Evolutionary conservation across 176 grass and related monocot species (phyloP).

Genomic region (Oryza glumipatula): DNA sequence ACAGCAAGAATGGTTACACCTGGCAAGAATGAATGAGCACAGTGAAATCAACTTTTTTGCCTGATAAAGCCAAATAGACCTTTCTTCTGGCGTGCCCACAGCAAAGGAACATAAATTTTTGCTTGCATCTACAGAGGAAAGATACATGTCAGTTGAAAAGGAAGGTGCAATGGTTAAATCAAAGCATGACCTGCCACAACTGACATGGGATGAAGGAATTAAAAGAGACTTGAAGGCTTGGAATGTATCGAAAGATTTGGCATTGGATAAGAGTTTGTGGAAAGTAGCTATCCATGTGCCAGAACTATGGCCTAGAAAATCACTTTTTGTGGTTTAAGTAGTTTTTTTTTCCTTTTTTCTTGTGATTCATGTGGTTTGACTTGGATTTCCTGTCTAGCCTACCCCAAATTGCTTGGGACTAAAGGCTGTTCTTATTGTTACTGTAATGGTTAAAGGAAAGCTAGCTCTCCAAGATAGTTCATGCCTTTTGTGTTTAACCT

Average conservation of each 20-base stretch:
- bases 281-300: background rate
- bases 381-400: background rate
- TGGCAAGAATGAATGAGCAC: constrained; percentile 75
- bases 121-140: constrained; percentile 66
- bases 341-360: background rate
- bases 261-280: background rate
- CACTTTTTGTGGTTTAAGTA: background rate
- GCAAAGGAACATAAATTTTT: constrained; percentile 83
- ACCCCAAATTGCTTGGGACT: no score
- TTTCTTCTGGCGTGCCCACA: constrained; percentile 68
- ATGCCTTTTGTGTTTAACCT: no score
- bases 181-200: background rate
- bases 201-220: background rate
- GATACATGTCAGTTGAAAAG: constrained; percentile 41
- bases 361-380: background rate
- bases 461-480: no score
- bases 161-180: background rate
- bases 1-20: constrained; percentile 60
- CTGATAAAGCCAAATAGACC: constrained; percentile 89
- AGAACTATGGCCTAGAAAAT: no score
- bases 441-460: no score
- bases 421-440: no score
- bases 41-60: constrained; percentile 79
- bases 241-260: background rate
- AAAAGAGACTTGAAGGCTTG: background rate